A percentile compares a stretch with the other conserved stretches of the same genome.
Conservation (phyloP, 75 land plant genomes). For the Ceratopteris richardii region DNA sequence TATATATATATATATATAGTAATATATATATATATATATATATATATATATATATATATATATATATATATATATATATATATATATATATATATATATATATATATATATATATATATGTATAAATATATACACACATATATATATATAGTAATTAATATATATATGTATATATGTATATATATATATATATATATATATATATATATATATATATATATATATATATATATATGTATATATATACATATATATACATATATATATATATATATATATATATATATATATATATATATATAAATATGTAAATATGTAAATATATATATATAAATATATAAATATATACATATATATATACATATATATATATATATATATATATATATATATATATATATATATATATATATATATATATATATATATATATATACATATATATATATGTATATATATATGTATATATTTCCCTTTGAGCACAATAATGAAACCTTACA, state of each 20-base stretch:
- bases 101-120: too few species aligned
- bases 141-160: background rate
- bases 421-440: slow-evolving; percentile 2
- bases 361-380: slow-evolving; percentile 5
- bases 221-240: background rate
- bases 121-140: background rate
- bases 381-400: slow-evolving; percentile 5
- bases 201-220: background rate
- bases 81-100: too few species aligned
- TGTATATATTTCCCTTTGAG: too few species aligned
- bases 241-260: background rate
- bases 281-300: background rate
- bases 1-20: too few species aligned
- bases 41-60: too few species aligned
- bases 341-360: background rate
- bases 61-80: too few species aligned
- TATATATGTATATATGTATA: background rate
- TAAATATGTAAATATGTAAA: background rate
- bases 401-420: background rate
- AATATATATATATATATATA: too few species aligned
- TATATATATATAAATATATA: background rate
- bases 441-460: too few species aligned
- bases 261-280: background rate
- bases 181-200: background rate
- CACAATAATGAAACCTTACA: too few species aligned